Conservation (phyloP, 164 flowering plant species). For the Macadamia integrifolia region DNA sequence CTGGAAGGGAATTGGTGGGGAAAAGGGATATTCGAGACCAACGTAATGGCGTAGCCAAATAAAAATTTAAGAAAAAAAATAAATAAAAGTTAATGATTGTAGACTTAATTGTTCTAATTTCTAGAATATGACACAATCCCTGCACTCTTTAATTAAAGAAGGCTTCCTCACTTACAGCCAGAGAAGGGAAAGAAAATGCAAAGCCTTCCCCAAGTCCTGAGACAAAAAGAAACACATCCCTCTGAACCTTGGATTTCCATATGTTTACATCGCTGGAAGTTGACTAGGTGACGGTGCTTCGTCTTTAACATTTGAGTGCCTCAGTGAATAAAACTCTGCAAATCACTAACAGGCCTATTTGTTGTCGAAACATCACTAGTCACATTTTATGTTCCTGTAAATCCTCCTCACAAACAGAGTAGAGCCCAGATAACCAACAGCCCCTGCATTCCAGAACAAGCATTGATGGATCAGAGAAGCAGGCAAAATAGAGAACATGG, state of each 20-base stretch:
- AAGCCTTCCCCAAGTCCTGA: conserved; percentile 9
- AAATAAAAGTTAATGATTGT: background rate
- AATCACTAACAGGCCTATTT: background rate
- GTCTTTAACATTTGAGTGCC: background rate
- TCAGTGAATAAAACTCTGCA: background rate
- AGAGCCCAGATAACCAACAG: conserved; percentile 86
- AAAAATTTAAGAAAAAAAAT: too few species aligned
- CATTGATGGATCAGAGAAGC: background rate
- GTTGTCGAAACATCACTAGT: conserved; percentile 23
- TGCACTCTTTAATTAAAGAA: conserved; percentile 21
- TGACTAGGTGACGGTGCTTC: background rate
- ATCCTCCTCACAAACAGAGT: conserved; percentile 82
- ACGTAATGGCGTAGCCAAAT: too few species aligned
- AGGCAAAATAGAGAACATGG: background rate
- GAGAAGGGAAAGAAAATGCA: conserved; percentile 16
- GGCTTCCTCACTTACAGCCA: conserved; percentile 35
- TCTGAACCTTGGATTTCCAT: background rate
- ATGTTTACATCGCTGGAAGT: background rate
- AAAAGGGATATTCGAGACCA: too few species aligned
- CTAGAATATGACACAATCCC: conserved; percentile 19
- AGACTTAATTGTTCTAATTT: background rate
- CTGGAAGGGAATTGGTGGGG: too few species aligned
- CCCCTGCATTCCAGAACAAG: conserved; percentile 45
- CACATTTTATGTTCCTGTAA: conserved; percentile 93
- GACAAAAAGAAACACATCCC: conserved; percentile 2